Evolutionary conservation across 2,329 filamentous ascomycete species (phyloP), one percentile per base, ranked within the genome.

Genomic region (Thelonectria discophora): DNA sequence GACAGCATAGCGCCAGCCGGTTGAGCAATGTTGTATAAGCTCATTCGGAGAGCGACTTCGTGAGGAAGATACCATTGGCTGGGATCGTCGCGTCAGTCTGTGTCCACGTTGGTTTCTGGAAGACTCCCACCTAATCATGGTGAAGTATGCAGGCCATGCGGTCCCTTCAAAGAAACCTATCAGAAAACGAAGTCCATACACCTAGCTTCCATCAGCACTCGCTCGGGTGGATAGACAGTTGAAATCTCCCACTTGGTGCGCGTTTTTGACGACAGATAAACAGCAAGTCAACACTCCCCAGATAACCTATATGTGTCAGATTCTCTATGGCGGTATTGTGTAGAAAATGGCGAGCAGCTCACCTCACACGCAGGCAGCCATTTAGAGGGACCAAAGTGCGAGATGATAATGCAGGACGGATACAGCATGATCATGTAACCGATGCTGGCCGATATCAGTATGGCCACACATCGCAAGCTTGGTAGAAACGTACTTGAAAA

Each of bases 81-180:
- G 9, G 21, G 20, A 18, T 27, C 21, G n/a, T 15, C 6, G 24
- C 7, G 15, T 53, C n/a, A n/a, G n/a, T n/a, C n/a, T n/a, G n/a
- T n/a, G n/a, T n/a, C n/a, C n/a, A n/a, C n/a, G n/a, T n/a, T n/a
- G n/a, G n/a, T n/a, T n/a, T n/a, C n/a, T n/a, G n/a, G n/a, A n/a
- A n/a, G n/a, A n/a, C n/a, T n/a, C n/a, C n/a, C n/a, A 55, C 60
- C 60, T 63, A 15, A 63, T 63, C 60, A 63, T 60, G 2, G 60
- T 63, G 37, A 60, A 60, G n/a, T 60, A 63, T 8, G 60, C 60
- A 3, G 60, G 60, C 60, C 60, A 63, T 0, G 60, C 45, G 9
- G 60, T 12, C 34, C 18, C 42, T 18, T 20, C 42, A 11, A 45
- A 20, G 42, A 20, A 20, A 6, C 42, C 17, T 7, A 21, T 18